Evolutionary conservation across 192 early-diverging fungal genomes (phyloP).

Genomic region (Backusella westeae): DNA sequence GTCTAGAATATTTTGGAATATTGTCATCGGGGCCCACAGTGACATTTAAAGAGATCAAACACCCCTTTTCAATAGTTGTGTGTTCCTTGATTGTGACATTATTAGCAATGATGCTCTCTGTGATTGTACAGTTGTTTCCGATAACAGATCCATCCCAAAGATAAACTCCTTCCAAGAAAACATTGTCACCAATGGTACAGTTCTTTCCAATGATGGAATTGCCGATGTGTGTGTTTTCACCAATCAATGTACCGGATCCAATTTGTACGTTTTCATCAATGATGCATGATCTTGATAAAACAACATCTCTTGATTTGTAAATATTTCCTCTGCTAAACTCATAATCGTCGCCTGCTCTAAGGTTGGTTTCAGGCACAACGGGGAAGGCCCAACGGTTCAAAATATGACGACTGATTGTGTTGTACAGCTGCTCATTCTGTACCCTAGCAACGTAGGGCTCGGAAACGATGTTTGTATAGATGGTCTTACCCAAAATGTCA

Average conservation of each 20-base stretch:
- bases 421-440: conserved; percentile 69
- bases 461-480: conserved; percentile 77
- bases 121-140: conserved; percentile 64
- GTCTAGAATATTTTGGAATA: conserved; percentile 62
- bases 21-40: conserved; percentile 70
- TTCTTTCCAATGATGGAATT: conserved; percentile 84
- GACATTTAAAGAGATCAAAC: conserved; percentile 64
- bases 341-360: conserved; percentile 67
- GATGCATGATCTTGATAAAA: conserved; percentile 64
- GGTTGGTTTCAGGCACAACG: conserved; percentile 87
- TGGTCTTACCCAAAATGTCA: conserved; percentile 81
- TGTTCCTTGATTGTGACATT: conserved; percentile 64
- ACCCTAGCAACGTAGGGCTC: conserved; percentile 69
- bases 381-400: conserved; percentile 93
- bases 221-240: conserved; percentile 63
- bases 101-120: conserved; percentile 74
- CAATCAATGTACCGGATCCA: conserved; percentile 73
- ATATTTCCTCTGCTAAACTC: conserved; percentile 75
- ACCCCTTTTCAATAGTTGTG: conserved; percentile 69
- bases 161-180: conserved; percentile 78
- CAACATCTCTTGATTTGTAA: conserved; percentile 80
- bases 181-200: conserved; percentile 78
- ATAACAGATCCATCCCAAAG: conserved; percentile 81
- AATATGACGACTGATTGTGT: conserved; percentile 80
- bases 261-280: conserved; percentile 82